A percentile compares a stretch with the other conserved stretches of the same genome.
These are phyloP conservation scores for Dipteronia sinensis DNA, from an alignment of 345 rosid species.

Conservation along the genomic window DNA sequence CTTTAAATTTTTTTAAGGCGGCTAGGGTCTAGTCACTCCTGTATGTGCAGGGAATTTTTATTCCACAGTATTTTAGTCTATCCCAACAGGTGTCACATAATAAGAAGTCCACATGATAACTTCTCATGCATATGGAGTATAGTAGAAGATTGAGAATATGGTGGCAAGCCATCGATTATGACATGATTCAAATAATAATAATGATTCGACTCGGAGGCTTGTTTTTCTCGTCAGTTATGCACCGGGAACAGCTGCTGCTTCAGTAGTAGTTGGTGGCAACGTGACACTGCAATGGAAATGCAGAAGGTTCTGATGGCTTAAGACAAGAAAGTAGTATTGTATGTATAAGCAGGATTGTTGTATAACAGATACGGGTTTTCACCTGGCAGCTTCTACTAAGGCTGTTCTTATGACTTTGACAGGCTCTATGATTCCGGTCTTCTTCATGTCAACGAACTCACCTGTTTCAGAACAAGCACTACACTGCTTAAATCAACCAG, in stretches of 20 bases:
- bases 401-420: constrained; percentile 88
- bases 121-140: no score
- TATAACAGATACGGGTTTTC: constrained; percentile 11
- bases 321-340: not conserved
- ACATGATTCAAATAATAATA: no score
- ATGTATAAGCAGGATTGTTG: not conserved
- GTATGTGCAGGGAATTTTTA: no score
- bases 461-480: constrained; percentile 44
- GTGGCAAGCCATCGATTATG: no score
- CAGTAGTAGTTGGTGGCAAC: constrained; percentile 79
- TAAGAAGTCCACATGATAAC: no score
- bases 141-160: no score
- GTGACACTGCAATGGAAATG: constrained; percentile 58
- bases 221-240: constrained; percentile 39
- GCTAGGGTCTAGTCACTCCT: no score
- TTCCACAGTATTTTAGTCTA: no score
- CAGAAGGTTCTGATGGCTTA: not conserved
- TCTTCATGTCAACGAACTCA: constrained; percentile 74
- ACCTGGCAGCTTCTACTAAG: constrained; percentile 87
- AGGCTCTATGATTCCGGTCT: constrained; percentile 87
- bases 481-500: no score
- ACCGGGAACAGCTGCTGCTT: constrained; percentile 55
- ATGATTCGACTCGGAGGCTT: constrained; percentile 56
- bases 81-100: no score
- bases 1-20: no score